Evolutionary conservation across 371 early-diverging fungal genomes (phyloP), one percentile per base, ranked within the genome.

Genomic region (Mucor racemosus): DNA sequence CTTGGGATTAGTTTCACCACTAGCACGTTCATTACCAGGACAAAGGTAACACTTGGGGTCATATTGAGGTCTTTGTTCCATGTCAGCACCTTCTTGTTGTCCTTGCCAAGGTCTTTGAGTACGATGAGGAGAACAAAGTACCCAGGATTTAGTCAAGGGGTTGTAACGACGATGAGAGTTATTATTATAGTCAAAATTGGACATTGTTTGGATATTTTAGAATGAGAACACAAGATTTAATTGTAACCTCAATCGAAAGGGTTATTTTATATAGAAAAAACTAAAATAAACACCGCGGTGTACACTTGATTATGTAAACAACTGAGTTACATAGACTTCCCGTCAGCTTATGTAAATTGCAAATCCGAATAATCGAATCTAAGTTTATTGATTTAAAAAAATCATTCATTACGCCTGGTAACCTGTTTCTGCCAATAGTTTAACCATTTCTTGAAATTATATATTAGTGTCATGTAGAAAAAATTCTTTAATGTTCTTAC

Each of bases 21-120:
- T 86, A 5, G 91, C 90, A 3, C 98, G 90, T 17, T 72, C 75
- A 82, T 98, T 98, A 31, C 89, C 85, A 0, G 96, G 95, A 64
- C 96, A 95, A 44, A 96, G 81, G 65, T 91, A 96, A 74, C 98
- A 97, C 7, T 79, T 71, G 3, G 94, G 90, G 58, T 94, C 95
- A 72, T 94, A 91, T 0, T 69, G 46, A 11, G 90, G 92, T 3
- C 76, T 74, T n/a, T 76, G 65, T 14, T 81, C 82, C 34, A 63
- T 58, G n/a, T 71, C 66, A 14, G 79, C 68, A 3, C 80, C 72
- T 66, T 90, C 90, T 60, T 90, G 85, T 55, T 91, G 88, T 62
- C 95, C 95, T 67, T 88, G 90, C 98, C 98, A 98, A 13, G 98
- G 98, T 44, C 98, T 86, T 67, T 93, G 92, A 26, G 94, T 92